Percentiles rank a stretch among this genome's conserved stretches.
These are phyloP conservation scores for Penicillium nordicum DNA, from an alignment of 2,329 filamentous ascomycete genomes.

Conservation along the genomic window DNA sequence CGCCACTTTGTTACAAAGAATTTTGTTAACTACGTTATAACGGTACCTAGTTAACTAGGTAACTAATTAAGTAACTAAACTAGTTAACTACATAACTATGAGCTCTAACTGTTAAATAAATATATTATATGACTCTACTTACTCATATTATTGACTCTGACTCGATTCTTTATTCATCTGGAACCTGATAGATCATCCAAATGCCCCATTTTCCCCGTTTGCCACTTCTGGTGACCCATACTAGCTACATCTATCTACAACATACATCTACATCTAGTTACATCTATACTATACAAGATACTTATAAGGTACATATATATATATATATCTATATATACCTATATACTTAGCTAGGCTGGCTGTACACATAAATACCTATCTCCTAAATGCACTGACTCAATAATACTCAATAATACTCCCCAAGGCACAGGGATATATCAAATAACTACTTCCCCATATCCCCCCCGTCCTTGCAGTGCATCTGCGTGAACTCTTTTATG, in stretches of 20 bases:
- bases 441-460: background rate
- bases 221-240: slow-evolving; percentile 4
- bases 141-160: background rate
- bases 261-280: background rate
- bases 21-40: background rate
- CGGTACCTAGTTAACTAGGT: no score
- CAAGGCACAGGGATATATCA: background rate
- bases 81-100: no score
- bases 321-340: background rate
- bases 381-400: background rate
- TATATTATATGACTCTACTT: background rate
- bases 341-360: no score
- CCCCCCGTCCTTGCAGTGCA: slow-evolving; percentile 19
- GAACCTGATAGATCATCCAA: slow-evolving; percentile 1
- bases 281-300: background rate
- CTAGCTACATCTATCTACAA: background rate
- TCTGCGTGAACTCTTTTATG: slow-evolving; percentile 9
- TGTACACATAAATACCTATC: background rate
- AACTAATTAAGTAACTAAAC: no score
- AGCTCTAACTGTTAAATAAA: no score
- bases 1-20: slow-evolving; percentile 18
- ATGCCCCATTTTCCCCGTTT: slow-evolving; percentile 10
- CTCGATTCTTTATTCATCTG: slow-evolving; percentile 1
- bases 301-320: background rate
- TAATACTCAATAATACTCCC: background rate